Base-by-base conservation (phyloP, 352 stramenopile genomes). In the Pythium dissimile region DNA sequence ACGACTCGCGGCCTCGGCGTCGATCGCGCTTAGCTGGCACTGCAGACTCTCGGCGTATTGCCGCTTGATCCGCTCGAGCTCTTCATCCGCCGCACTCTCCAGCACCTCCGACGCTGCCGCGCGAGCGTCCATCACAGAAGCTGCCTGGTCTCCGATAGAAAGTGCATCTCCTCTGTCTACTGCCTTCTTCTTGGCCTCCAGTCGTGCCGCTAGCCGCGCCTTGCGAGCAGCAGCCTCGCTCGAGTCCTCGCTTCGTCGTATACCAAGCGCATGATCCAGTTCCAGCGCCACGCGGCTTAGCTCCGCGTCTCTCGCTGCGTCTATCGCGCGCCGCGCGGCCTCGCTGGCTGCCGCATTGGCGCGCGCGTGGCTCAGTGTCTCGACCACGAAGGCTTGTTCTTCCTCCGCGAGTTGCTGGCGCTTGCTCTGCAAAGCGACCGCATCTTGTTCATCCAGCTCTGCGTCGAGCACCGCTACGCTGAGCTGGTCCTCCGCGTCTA, bases 221-320 rank as follows among this genome's bases (percentile, higher is more conserved):
- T 24, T 38, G 23, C 15, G 16, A 16, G 21, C 4, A 4, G 41
- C 41, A 1, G 44, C 44, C 15, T 42, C 28, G 9, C 5, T 35
- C 4, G 20, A 2, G 32, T 54, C 35, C 1, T 54, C 24, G 2
- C n/a, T 12, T 1, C 28, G 34, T n/a, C 20, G 43, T 20, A n/a
- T 12, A 16, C 24, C 6, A 5, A 62, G 16, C 8, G 71, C 41
- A 2, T 16, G 21, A 5, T 57, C 31, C 5, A 67, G 74, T 26
- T 83, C 73, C 8, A 16, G 10, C 8, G 68, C 71, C 7, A 83
- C 48, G 2, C 71, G 68, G 2, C 58, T 32, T 1, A 74, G 51
- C 27, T 83, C 73, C 0, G 44, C 56, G 16, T 59, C 60, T 15
- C 61, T 63, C 8, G 58, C 58, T 10, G 42, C 51, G 8, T 80